These are phyloP conservation scores for Yarrowia galli DNA, from an alignment of 1,139 yeast species.

Conservation along the genomic window DNA sequence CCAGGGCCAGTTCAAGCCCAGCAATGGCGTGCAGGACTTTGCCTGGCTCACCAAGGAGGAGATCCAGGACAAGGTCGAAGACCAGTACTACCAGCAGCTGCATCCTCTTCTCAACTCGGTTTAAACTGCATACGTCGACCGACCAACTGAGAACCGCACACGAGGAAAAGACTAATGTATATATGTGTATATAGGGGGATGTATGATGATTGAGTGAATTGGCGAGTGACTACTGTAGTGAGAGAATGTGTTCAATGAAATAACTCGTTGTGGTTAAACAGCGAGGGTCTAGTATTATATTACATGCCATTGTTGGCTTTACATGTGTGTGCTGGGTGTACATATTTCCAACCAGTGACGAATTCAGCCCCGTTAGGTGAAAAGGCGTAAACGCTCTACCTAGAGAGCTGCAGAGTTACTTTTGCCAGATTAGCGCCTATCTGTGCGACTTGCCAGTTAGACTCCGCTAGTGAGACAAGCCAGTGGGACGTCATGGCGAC, in stretches of 20 bases:
- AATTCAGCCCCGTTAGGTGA: too few species aligned
- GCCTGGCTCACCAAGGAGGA: slow-evolving; percentile 91
- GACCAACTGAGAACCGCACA: slow-evolving; percentile 7
- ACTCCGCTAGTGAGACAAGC: too few species aligned
- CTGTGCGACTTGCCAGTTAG: too few species aligned
- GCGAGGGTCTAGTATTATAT: neutral
- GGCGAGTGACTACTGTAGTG: too few species aligned
- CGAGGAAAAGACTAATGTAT: slow-evolving; percentile 17
- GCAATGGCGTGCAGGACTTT: slow-evolving; percentile 56
- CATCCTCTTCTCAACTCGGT: slow-evolving; percentile 43
- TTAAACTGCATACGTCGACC: slow-evolving; percentile 5
- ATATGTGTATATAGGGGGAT: slow-evolving; percentile 34
- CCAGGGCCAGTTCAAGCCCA: slow-evolving; percentile 79
- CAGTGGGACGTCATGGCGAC: too few species aligned
- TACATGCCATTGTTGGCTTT: neutral
- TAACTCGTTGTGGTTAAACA: too few species aligned
- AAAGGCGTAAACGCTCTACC: too few species aligned
- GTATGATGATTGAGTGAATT: slow-evolving; percentile 1
- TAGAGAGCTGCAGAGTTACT: too few species aligned
- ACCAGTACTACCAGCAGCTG: slow-evolving; percentile 59
- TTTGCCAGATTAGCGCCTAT: too few species aligned
- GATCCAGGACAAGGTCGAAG: slow-evolving; percentile 61
- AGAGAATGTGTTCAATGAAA: too few species aligned
- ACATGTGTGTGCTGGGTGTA: too few species aligned
- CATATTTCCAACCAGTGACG: too few species aligned